Conservation (phyloP, 2,329 filamentous ascomycete genomes). For the Gnomoniopsis sp. region DNA sequence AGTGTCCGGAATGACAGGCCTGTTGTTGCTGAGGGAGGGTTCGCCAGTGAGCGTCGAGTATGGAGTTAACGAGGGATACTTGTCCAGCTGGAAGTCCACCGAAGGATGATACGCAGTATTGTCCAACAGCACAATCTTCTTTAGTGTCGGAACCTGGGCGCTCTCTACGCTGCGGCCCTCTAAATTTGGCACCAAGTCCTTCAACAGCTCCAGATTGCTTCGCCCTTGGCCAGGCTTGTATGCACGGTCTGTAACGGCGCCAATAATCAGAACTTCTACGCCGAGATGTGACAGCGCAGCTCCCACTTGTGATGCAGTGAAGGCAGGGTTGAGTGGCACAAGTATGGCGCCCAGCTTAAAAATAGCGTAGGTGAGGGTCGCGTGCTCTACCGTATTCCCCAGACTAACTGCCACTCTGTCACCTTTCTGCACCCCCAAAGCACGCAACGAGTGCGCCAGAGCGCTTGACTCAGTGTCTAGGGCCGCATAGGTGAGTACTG, state of each 20-base stretch:
- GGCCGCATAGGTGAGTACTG: constrained; percentile 66
- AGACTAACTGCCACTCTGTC: constrained; percentile 82
- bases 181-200: constrained; percentile 42
- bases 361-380: constrained; percentile 79
- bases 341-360: constrained; percentile 94
- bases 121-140: constrained; percentile 71
- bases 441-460: constrained; percentile 67
- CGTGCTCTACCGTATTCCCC: constrained; percentile 82
- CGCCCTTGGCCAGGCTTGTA: constrained; percentile 55
- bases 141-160: constrained; percentile 63
- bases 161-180: constrained; percentile 31
- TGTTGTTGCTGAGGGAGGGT: constrained; percentile 23
- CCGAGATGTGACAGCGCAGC: constrained; percentile 75
- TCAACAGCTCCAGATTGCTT: constrained; percentile 48
- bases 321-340: constrained; percentile 89
- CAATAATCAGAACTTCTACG: constrained; percentile 73
- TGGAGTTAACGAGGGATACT: constrained; percentile 40
- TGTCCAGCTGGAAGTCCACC: constrained; percentile 41
- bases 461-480: constrained; percentile 75
- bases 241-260: constrained; percentile 82
- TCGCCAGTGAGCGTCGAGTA: constrained; percentile 35
- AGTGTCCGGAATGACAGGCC: constrained; percentile 38
- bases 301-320: constrained; percentile 75
- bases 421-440: constrained; percentile 72
- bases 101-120: constrained; percentile 58